Evolutionary conservation across 2,329 filamentous ascomycete genomes (phyloP).

Genomic region (Aspergillus bombycis): DNA sequence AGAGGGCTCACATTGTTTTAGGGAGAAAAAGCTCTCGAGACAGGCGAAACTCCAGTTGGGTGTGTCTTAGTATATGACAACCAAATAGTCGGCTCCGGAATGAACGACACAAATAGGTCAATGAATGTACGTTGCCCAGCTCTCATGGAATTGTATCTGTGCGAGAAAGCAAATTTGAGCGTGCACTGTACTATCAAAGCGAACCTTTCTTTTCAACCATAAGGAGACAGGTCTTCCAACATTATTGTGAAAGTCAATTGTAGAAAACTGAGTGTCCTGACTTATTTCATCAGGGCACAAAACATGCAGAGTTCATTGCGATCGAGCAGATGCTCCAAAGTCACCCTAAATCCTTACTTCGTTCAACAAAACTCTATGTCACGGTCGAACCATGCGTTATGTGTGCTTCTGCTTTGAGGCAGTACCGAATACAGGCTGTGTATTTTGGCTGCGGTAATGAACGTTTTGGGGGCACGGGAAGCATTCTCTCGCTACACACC

Average conservation of each 20-base stretch:
- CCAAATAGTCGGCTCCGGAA: slow-evolving; percentile 81
- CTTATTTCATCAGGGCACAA: slow-evolving; percentile 68
- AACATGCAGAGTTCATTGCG: slow-evolving; percentile 94
- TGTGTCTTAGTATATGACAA: slow-evolving; percentile 87
- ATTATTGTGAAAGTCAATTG: not conserved
- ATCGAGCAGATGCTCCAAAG: slow-evolving; percentile 67
- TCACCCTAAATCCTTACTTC: slow-evolving; percentile 69
- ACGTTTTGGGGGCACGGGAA: slow-evolving; percentile 93
- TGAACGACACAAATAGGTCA: slow-evolving; percentile 95
- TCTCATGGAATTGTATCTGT: not conserved
- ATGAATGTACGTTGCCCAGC: slow-evolving; percentile 58
- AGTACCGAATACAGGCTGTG: slow-evolving; percentile 84
- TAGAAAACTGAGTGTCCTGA: not conserved
- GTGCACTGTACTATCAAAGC: no score
- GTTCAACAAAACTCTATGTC: slow-evolving; percentile 82
- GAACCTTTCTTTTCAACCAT: not conserved
- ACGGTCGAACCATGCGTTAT: slow-evolving; percentile 99
- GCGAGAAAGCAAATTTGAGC: not conserved
- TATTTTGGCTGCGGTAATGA: slow-evolving; percentile 97
- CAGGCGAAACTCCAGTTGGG: slow-evolving; percentile 93
- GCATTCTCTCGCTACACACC: slow-evolving; percentile 85
- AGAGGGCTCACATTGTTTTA: slow-evolving; percentile 39
- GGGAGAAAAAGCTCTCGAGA: slow-evolving; percentile 81
- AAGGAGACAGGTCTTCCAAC: not conserved
- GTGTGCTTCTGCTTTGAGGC: slow-evolving; percentile 90